Evolutionary conservation across 2,329 filamentous ascomycete genomes (phyloP), one percentile per base, ranked within the genome.

Genomic region (Aspergillus sp.): DNA sequence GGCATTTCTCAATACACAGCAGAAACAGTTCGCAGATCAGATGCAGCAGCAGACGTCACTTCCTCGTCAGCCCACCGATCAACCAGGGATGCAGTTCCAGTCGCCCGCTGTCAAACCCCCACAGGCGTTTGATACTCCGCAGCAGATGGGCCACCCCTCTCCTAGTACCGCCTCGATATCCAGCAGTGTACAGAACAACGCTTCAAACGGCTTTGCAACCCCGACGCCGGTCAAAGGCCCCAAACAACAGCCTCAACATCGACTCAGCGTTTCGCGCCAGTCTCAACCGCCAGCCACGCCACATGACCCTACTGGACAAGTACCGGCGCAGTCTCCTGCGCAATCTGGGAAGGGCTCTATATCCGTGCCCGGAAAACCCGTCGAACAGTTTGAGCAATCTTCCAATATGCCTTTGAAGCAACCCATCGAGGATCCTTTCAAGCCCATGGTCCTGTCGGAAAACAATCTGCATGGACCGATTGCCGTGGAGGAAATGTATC

Each of bases 391-490:
- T 16, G 76, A 78, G 29, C 65, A 68, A 39, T 67, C 71, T 26
- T 60, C 66, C 29, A 68, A 74, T 26, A 69, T 73, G 56, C 69
- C 75, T 11, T 58, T 75, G 18, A 74, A 74, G 58, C 71, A 70
- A 22, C 76, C 75, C 2, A 78, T 80, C 54, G 70, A 77, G 62
- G 76, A 80, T 53, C 70, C 74, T 1, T 82, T 81, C 66, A 79
- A 81, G 58, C 79, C 81, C 3, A 78, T 78, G 64, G 73, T 79
- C 20, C 61, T 81, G 20, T 75, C 74, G 58, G 78, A 73, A 67
- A 79, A 85, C 42, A 82, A 83, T 47, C 83, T 84, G 1, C 88
- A 88, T 74, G 92, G 92, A 9, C 91, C 92, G 0, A 83, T 94
- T 59, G 85, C 90, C 59, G 79, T 93, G 12, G 80, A 85, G 42